phyloP scores from a whole-genome alignment of 2,329 filamentous ascomycete genomes.

The Neofusicoccum parvum region DNA sequence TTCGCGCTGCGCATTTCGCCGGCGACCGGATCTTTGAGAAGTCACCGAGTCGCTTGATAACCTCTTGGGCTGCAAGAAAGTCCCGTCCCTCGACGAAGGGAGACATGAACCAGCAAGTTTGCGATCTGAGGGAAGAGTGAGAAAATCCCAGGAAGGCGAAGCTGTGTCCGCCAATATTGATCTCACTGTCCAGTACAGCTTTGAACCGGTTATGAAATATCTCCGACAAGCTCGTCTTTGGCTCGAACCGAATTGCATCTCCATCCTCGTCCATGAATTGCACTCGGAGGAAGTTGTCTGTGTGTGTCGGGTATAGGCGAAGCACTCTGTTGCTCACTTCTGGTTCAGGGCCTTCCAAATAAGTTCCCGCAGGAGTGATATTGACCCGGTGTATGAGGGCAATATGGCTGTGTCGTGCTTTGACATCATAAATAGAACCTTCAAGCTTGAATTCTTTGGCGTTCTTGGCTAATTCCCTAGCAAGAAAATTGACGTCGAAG shows the following conservation, averaged over 20 bases:
- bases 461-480: not conserved
- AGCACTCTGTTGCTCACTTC: constrained; percentile 73
- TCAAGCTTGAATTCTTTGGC: constrained; percentile 40
- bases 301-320: constrained; percentile 62
- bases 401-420: constrained; percentile 33
- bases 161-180: constrained; percentile 65
- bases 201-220: constrained; percentile 65
- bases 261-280: constrained; percentile 76
- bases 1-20: constrained; percentile 61
- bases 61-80: constrained; percentile 37
- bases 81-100: constrained; percentile 44
- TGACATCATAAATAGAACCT: constrained; percentile 34
- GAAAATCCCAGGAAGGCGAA: constrained; percentile 72
- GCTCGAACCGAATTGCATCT: constrained; percentile 61
- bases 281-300: constrained; percentile 69
- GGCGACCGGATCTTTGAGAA: constrained; percentile 56
- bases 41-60: constrained; percentile 52
- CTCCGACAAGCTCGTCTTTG: constrained; percentile 48
- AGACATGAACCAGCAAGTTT: constrained; percentile 69
- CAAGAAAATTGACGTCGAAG: constrained; percentile 38
- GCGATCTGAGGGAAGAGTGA: constrained; percentile 73
- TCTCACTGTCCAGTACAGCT: constrained; percentile 58
- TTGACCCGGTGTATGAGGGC: constrained; percentile 38
- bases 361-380: constrained; percentile 44
- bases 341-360: constrained; percentile 51